Evolutionary conservation across 345 rosid genomes (phyloP).

Genomic region (Trapa incisa): DNA sequence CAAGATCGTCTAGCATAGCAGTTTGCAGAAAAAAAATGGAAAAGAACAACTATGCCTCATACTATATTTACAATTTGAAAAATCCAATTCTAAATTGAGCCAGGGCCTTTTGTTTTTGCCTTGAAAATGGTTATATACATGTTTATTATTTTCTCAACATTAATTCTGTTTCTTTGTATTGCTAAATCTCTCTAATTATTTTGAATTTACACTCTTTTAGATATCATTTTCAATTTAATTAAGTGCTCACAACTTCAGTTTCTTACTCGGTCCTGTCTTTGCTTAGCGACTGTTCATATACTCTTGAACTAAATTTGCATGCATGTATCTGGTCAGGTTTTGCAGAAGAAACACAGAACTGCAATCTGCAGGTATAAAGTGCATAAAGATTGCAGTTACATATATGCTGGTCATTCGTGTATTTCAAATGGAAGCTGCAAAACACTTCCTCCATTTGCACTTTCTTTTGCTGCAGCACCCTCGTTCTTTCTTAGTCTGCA

Average conservation of each 20-base stretch:
- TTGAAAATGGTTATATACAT: background rate
- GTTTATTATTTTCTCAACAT: background rate
- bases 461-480: conserved; percentile 48
- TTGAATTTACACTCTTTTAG: background rate
- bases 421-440: conserved; percentile 20
- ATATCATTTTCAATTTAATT: background rate
- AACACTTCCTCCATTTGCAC: conserved; percentile 32
- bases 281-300: background rate
- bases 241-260: background rate
- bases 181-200: background rate
- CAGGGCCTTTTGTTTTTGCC: background rate
- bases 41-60: background rate
- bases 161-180: background rate
- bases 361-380: conserved; percentile 18
- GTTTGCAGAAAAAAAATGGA: background rate
- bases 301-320: background rate
- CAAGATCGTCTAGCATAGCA: background rate
- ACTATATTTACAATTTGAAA: background rate
- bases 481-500: conserved; percentile 46
- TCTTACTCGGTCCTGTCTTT: background rate
- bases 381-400: conserved; percentile 19
- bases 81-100: background rate
- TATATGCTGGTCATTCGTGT: conserved; percentile 16
- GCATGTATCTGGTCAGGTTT: conserved; percentile 31
- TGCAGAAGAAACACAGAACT: conserved; percentile 29